These are phyloP conservation scores for Pseudopyrenochaeta lycopersici DNA, from an alignment of 2,329 filamentous ascomycete genomes.

Conservation along the genomic window DNA sequence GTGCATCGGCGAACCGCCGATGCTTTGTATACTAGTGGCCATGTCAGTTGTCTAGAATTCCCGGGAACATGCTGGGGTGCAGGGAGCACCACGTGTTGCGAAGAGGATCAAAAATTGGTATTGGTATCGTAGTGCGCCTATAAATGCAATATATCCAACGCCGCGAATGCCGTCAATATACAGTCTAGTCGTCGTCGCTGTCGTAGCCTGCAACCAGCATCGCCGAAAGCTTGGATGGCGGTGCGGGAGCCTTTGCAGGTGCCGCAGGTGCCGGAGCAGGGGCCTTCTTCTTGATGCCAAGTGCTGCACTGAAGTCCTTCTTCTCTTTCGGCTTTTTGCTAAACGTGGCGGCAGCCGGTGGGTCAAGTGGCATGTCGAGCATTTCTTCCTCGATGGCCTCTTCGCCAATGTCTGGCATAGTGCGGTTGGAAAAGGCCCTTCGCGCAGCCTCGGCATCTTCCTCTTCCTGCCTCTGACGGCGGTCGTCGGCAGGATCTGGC, in stretches of 20 bases:
- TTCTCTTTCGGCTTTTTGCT: conserved; percentile 89
- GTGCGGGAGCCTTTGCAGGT: conserved; percentile 15
- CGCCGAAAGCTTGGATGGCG: conserved; percentile 30
- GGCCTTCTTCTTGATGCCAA: conserved; percentile 76
- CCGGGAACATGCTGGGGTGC: background rate
- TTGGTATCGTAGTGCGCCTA: conserved; percentile 5
- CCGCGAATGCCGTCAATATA: background rate
- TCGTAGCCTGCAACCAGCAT: conserved; percentile 42
- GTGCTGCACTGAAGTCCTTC: conserved; percentile 76
- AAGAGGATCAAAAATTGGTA: background rate
- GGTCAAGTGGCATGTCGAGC: conserved; percentile 40
- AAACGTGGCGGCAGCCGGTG: conserved; percentile 61
- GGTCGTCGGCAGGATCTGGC: conserved; percentile 63
- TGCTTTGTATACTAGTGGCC: background rate
- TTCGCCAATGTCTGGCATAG: conserved; percentile 58
- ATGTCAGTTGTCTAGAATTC: background rate
- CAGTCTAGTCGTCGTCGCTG: conserved; percentile 35
- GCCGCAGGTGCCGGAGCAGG: conserved; percentile 15
- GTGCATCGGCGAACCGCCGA: too few species aligned
- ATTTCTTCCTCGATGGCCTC: conserved; percentile 60
- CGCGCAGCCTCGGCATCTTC: conserved; percentile 86
- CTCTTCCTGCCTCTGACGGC: conserved; percentile 72
- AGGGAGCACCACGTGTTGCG: background rate
- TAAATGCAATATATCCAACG: background rate
- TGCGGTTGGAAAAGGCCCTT: conserved; percentile 71